Percentiles rank a stretch among this genome's conserved stretches.
phyloP scores from a whole-genome alignment of 163 green algal genomes.

The Trebouxia gelatinosa region DNA sequence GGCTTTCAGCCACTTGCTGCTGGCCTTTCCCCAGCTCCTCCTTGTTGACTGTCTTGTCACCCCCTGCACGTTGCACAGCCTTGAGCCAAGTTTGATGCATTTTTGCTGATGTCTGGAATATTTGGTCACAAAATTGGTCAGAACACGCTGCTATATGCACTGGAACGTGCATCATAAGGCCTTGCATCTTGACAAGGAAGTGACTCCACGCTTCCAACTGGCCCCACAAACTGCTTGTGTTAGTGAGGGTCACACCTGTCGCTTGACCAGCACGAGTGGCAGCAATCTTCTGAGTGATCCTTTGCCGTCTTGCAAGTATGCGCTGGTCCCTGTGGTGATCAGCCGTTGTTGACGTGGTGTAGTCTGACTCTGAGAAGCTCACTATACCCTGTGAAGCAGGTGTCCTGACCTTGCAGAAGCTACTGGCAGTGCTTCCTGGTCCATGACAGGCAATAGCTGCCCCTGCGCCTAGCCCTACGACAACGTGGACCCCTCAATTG shows the following conservation, averaged over 20 bases:
- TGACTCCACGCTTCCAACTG: not conserved
- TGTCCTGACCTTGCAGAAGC: too few species aligned
- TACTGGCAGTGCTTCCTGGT: too few species aligned
- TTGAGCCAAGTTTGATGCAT: not conserved
- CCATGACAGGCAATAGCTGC: too few species aligned
- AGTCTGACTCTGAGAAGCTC: too few species aligned
- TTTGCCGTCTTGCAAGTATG: not conserved
- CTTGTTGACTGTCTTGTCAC: slow-evolving; percentile 3
- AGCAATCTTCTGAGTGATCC: slow-evolving; percentile 8
- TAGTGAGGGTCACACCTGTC: not conserved
- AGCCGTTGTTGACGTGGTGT: too few species aligned
- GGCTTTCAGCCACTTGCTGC: slow-evolving; percentile 18
- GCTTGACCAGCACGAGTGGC: slow-evolving; percentile 1
- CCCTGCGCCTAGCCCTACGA: too few species aligned
- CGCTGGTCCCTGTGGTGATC: slow-evolving; percentile 29
- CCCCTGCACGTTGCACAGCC: not conserved
- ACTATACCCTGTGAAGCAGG: too few species aligned
- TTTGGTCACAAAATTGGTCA: not conserved
- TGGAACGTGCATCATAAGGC: not conserved
- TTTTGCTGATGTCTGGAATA: too few species aligned
- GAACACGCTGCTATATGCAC: not conserved
- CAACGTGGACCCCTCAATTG: too few species aligned
- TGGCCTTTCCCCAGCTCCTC: slow-evolving; percentile 21
- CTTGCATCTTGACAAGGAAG: not conserved
- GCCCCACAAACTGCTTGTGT: not conserved